A percentile compares a stretch with the other conserved stretches of the same genome.
These are phyloP conservation scores for Chalciporus chontae DNA, from an alignment of 768 basidiomycete species.

Conservation along the genomic window DNA sequence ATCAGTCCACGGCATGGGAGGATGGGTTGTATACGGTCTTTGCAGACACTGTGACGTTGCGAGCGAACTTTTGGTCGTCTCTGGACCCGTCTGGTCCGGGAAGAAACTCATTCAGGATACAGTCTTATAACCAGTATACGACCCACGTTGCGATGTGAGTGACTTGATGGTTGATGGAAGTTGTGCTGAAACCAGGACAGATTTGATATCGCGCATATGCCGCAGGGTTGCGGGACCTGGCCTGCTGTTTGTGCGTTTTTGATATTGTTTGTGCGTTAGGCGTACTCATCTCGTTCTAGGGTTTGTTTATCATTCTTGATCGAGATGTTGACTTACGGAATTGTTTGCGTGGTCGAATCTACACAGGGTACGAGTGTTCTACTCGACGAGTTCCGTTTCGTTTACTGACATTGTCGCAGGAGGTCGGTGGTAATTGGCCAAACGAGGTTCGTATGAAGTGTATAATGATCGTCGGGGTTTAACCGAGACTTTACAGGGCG, in stretches of 20 bases:
- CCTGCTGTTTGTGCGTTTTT: constrained; percentile 28
- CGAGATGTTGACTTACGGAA: neutral
- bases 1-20: constrained; percentile 43
- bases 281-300: constrained; percentile 1
- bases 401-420: constrained; percentile 8
- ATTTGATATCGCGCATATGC: constrained; percentile 34
- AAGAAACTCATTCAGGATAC: constrained; percentile 32
- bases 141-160: constrained; percentile 32
- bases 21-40: constrained; percentile 55
- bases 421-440: constrained; percentile 20
- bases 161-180: too few relatives aligned
- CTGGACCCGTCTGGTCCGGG: constrained; percentile 25
- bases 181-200: constrained; percentile 1
- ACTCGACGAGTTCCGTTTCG: neutral
- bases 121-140: constrained; percentile 24
- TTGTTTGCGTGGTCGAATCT: neutral
- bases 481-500: constrained; percentile 10
- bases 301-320: neutral
- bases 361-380: neutral
- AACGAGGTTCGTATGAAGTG: constrained; percentile 3
- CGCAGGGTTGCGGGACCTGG: constrained; percentile 35
- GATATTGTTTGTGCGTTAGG: neutral
- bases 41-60: constrained; percentile 32
- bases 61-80: constrained; percentile 29
- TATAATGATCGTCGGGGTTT: neutral